Evolutionary conservation across 352 stramenopile species (phyloP).

Genomic region (Vaucheria bursata): DNA sequence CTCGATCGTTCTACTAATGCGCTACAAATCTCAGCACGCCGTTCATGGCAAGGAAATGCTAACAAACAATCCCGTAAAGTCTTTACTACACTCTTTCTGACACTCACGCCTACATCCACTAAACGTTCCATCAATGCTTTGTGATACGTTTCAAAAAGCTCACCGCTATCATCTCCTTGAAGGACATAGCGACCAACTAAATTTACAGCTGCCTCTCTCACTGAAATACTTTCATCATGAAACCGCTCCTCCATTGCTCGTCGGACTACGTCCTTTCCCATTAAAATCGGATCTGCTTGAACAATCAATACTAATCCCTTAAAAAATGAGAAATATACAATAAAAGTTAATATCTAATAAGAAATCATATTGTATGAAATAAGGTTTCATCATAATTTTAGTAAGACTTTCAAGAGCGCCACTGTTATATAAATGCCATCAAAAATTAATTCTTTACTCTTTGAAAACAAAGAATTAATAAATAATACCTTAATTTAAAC

Average conservation of each 20-base stretch:
- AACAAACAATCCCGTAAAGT: slow-evolving; percentile 42
- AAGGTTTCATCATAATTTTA: too few species aligned
- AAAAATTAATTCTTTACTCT: too few species aligned
- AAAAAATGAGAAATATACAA: too few species aligned
- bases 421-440: too few species aligned
- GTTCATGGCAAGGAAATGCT: slow-evolving; percentile 15
- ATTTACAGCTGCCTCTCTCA: slow-evolving; percentile 46
- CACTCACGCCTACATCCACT: slow-evolving; percentile 50
- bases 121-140: slow-evolving; percentile 45
- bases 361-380: too few species aligned
- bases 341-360: too few species aligned
- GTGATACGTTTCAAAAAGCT: slow-evolving; percentile 45
- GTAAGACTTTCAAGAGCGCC: too few species aligned
- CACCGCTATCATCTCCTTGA: slow-evolving; percentile 1
- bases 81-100: slow-evolving; percentile 50
- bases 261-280: slow-evolving; percentile 19
- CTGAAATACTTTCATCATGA: slow-evolving; percentile 27
- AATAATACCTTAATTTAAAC: too few species aligned
- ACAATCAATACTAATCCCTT: slow-evolving; percentile 22
- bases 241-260: slow-evolving; percentile 25
- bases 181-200: slow-evolving; percentile 51
- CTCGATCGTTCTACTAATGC: slow-evolving; percentile 42
- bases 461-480: too few species aligned
- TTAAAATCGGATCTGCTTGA: slow-evolving; percentile 16
- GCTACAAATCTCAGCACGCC: slow-evolving; percentile 31